phyloP scores from a whole-genome alignment of 768 basidiomycete genomes.

The Coprinopsis cinerea region DNA sequence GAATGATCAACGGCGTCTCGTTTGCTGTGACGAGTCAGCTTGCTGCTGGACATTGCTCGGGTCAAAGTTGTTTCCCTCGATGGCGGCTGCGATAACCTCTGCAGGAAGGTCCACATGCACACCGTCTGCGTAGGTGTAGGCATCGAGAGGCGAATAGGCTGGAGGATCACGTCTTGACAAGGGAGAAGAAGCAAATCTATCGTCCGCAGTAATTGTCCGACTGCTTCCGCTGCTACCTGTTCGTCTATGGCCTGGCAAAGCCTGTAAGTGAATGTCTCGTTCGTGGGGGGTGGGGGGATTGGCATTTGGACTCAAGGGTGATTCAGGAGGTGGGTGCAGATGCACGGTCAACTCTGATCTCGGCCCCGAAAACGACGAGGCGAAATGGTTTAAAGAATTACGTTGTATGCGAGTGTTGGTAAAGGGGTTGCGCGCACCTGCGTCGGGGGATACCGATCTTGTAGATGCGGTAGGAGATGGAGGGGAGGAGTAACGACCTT shows the following conservation, averaged over 20 bases:
- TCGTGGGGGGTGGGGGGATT: constrained; percentile 84
- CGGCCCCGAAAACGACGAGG: constrained; percentile 51
- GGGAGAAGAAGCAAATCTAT: constrained; percentile 26
- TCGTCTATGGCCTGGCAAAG: constrained; percentile 42
- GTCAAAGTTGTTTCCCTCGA: constrained; percentile 67
- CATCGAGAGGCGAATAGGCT: constrained; percentile 84
- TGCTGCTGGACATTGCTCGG: constrained; percentile 40
- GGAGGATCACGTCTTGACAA: constrained; percentile 66
- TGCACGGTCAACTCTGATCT: constrained; percentile 64
- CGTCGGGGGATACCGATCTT: constrained; percentile 57
- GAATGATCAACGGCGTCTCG: constrained; percentile 30
- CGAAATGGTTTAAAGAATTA: constrained; percentile 65
- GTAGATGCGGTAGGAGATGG: constrained; percentile 42
- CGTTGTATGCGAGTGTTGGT: constrained; percentile 62
- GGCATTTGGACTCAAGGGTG: constrained; percentile 62
- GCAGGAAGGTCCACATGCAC: constrained; percentile 93
- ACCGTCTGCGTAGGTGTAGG: constrained; percentile 78
- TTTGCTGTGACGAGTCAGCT: constrained; percentile 54
- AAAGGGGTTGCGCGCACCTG: constrained; percentile 85
- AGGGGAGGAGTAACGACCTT: constrained; percentile 14
- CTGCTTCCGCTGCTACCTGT: constrained; percentile 27
- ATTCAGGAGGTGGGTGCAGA: constrained; percentile 75
- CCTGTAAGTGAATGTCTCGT: constrained; percentile 76
- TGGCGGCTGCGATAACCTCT: constrained; percentile 83
- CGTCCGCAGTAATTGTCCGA: constrained; percentile 18